Evolutionary conservation across 192 early-diverging fungal genomes (phyloP), one percentile per base, ranked within the genome.

Genomic region (Podila epicladia): DNA sequence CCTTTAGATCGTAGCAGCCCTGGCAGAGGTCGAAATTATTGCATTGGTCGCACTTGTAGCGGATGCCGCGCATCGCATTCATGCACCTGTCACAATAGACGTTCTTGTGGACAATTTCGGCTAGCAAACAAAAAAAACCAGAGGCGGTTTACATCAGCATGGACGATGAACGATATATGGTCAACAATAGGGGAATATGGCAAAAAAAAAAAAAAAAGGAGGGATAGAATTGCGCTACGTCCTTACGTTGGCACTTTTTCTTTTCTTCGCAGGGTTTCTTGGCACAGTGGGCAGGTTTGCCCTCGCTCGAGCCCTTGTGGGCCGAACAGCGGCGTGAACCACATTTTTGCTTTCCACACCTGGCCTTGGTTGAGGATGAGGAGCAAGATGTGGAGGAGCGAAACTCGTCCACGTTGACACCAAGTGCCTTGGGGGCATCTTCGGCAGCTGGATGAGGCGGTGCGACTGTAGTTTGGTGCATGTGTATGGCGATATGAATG

Each of bases 81-180:
- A 69, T 58, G 77, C 91, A 92, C 32, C 65, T 37, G 74, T 92
- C 86, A 72, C 91, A 92, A 51, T 84, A 69, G n/a, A 92, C 77
- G 29, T 73, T 73, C 20, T 66, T 12, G 32, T 86, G 85, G 12
- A 82, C 61, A 28, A 67, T 66, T 5, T 65, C 70, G 37, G 41
- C 76, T 67, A 45, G 31, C 33, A 55, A 29, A 24, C 2, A 62
- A 17, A 24, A 12, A 55, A 55, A 3, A 24, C 0, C 5, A 53
- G 1, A 24, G 20, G 53, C 24, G n/a, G 20, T 20, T 9, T 55
- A 22, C 20, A 55, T 55, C 53, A 55, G 20, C 24, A 24, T 55
- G 24, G 6, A 24, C 6, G 5, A 45, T 11, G 12, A 45, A 45
- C 12, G 41, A 45, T 45, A 45, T 12, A 45, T 45, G 41, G 41